Base-by-base conservation (phyloP, 441 rosid species). In the Raphanus hybrid region DNA sequence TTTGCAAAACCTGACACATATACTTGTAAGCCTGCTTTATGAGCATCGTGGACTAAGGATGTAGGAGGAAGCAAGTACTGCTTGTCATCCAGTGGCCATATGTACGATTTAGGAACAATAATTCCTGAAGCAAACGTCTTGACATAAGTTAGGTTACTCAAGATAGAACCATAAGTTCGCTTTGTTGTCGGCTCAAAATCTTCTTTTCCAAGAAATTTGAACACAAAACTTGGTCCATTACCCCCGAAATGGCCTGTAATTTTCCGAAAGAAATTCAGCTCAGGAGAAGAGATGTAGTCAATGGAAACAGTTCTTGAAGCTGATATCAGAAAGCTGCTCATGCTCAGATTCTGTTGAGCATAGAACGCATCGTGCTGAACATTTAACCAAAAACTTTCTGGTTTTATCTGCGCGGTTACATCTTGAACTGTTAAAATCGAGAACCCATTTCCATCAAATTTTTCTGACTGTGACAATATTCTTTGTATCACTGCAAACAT, bases 71-170 rank as follows among this genome's bases (percentile, higher is more conserved):
- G 85, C 64, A 89, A 80, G 80, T 92, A 94, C 64, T 16, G 64
- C 6, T 0, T 50, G 27, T 27, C 34, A 68, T 82, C 87, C 2
- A 84, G 74, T 5, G 89, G 92, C 82, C 85, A 89, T 75, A 58
- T 23, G 34, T 58, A 58, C 27, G 34, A 20, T 12, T 58, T 58
- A 0, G 62, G 62, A 23, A 58, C 82, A 14, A 90, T 89, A 78
- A 93, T 88, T 69, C 91, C 94, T 8, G 96, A 85, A 69, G 45
- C 97, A 85, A 94, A 94, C 16, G 90, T 83, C 89, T 82, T 91
- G 82, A 92, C 85, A 69, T 81, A 88, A 12, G 96, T 84, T 50
- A 94, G 82, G 83, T 91, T 91, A 23, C 61, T 75, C 14, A 59
- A 70, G 59, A 93, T 85, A 70, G 88, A 83, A 63, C 58, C 73